Conservation (phyloP, 306 rosid genomes). For the Cajanus cajan region DNA sequence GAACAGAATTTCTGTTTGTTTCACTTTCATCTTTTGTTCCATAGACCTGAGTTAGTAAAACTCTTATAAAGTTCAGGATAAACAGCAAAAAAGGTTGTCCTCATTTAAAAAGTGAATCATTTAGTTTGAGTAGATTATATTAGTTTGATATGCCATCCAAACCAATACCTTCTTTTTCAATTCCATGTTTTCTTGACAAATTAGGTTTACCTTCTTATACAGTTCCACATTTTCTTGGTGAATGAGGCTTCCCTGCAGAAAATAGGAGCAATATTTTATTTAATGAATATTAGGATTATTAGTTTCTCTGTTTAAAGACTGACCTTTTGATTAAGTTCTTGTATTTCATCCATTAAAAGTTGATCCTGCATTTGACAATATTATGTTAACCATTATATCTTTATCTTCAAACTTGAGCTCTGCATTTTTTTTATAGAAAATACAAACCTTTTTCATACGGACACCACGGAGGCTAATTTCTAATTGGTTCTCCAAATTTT, state of each 20-base stretch:
- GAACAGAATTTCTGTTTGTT: conserved; percentile 44
- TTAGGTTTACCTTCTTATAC: conserved; percentile 68
- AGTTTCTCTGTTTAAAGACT: conserved; percentile 34
- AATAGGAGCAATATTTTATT: conserved; percentile 14
- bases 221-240: conserved; percentile 79
- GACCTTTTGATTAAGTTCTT: conserved; percentile 86
- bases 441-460: conserved; percentile 70
- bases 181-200: conserved; percentile 66
- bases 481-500: conserved; percentile 69
- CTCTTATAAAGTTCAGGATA: conserved; percentile 40
- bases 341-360: conserved; percentile 70
- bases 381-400: conserved; percentile 1
- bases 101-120: conserved; percentile 2
- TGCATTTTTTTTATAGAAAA: neutral
- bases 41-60: conserved; percentile 60
- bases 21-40: conserved; percentile 60
- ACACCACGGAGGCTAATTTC: conserved; percentile 80
- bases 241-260: conserved; percentile 69
- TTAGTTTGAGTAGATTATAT: conserved; percentile 23
- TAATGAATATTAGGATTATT: conserved; percentile 5
- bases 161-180: conserved; percentile 52
- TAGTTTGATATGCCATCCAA: conserved; percentile 27
- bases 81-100: conserved; percentile 5
- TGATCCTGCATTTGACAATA: conserved; percentile 59
- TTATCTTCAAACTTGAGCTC: neutral